phyloP scores from a whole-genome alignment of 2,329 filamentous ascomycete genomes.

The Neofusicoccum umdonicola region DNA sequence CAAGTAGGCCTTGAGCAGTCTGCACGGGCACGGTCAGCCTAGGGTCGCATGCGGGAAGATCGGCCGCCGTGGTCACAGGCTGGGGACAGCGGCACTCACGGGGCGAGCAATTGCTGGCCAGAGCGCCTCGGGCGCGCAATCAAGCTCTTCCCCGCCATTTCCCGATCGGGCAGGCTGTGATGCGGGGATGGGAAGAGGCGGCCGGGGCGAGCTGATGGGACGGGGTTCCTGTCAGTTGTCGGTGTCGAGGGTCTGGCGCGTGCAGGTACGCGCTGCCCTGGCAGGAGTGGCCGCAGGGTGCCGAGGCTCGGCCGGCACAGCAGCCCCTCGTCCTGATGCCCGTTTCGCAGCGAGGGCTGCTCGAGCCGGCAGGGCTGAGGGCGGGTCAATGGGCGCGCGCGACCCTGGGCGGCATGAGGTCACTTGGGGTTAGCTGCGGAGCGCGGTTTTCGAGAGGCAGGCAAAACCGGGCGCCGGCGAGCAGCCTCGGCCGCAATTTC shows the following conservation, averaged over 20 bases:
- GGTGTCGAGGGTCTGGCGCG: neutral
- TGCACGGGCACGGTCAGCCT: neutral
- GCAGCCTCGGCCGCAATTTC: conserved; percentile 6
- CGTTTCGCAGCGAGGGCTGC: neutral
- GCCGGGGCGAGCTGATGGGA: neutral
- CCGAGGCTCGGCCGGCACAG: neutral
- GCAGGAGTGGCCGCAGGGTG: neutral
- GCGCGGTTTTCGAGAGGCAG: neutral
- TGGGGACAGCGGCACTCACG: neutral
- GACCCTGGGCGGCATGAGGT: neutral
- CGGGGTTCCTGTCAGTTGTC: neutral
- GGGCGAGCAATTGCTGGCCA: neutral
- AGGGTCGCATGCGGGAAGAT: neutral
- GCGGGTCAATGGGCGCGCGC: neutral
- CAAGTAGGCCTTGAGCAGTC: conserved; percentile 20
- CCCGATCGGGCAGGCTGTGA: neutral
- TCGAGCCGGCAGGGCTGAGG: conserved; percentile 10
- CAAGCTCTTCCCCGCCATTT: conserved; percentile 5
- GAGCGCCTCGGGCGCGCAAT: neutral
- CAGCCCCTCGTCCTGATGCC: neutral
- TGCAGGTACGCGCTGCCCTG: conserved; percentile 10
- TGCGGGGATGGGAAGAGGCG: conserved; percentile 1
- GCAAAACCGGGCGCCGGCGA: neutral
- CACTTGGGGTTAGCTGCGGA: neutral
- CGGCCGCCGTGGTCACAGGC: neutral